A percentile compares a stretch with the other conserved stretches of the same genome.
Conservation (phyloP, 495 filamentous ascomycete species). For the Tetracladium marchalianum region DNA sequence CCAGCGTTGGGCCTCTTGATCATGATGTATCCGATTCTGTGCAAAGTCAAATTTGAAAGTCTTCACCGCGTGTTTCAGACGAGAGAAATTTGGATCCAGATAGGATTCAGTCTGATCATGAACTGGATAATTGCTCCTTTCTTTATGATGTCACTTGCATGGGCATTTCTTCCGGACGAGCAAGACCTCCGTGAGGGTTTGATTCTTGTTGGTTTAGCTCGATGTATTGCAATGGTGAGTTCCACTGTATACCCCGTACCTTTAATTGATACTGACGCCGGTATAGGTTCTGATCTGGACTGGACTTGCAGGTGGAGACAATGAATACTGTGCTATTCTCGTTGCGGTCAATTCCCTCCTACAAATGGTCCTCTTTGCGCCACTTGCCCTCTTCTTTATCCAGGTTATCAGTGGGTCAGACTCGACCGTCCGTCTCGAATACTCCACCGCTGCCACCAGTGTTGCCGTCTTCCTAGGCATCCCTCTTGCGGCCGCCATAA, state of each 20-base stretch:
- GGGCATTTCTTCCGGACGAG: conserved; percentile 53
- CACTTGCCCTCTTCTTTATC: conserved; percentile 52
- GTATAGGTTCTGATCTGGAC: conserved; percentile 62
- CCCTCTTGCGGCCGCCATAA: conserved; percentile 48
- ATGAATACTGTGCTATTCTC: conserved; percentile 58
- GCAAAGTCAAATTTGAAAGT: conserved; percentile 58
- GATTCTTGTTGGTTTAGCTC: conserved; percentile 48
- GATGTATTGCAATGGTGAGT: conserved; percentile 55
- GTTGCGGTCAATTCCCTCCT: conserved; percentile 58
- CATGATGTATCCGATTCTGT: conserved; percentile 95
- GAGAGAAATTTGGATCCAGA: conserved; percentile 51
- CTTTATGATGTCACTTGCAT: conserved; percentile 51
- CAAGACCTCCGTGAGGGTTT: conserved; percentile 42
- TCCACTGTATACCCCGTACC: background rate
- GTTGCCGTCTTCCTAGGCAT: conserved; percentile 61
- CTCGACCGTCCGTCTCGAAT: conserved; percentile 31
- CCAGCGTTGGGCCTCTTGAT: conserved; percentile 70
- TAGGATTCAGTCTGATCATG: conserved; percentile 49
- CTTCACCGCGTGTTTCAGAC: conserved; percentile 45
- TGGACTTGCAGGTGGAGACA: conserved; percentile 51
- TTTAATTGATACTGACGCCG: too few species aligned
- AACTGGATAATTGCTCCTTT: conserved; percentile 65
- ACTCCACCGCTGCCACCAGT: conserved; percentile 47
- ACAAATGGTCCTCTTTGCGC: conserved; percentile 59
- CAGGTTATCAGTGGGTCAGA: conserved; percentile 31